Percentiles rank a stretch among this genome's conserved stretches.
Evolutionary conservation across 2,329 filamentous ascomycete genomes (phyloP).

Genomic region (Aspergillus caelatus): DNA sequence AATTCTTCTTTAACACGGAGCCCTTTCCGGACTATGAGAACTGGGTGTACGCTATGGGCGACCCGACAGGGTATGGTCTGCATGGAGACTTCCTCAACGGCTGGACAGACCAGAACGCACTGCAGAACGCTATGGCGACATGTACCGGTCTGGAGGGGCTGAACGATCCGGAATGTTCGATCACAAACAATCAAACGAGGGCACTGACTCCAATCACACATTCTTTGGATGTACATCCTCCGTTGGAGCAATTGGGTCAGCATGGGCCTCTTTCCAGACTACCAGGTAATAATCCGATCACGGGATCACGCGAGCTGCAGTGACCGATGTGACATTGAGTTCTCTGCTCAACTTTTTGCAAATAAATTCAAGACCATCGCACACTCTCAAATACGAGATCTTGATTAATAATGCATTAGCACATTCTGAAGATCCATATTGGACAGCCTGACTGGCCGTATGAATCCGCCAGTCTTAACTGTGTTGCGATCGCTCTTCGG

Average conservation of each 20-base stretch:
- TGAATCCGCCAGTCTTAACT: neutral
- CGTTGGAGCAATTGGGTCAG: slow-evolving; percentile 21
- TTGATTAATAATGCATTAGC: neutral
- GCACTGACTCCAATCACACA: slow-evolving; percentile 12
- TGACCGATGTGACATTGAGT: neutral
- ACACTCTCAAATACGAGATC: neutral
- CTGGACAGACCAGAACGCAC: slow-evolving; percentile 45
- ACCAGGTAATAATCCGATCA: slow-evolving; percentile 21
- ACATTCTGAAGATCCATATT: neutral
- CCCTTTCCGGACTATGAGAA: slow-evolving; percentile 50
- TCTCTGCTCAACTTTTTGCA: neutral
- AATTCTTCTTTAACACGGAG: slow-evolving; percentile 59
- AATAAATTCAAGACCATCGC: neutral
- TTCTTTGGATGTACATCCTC: slow-evolving; percentile 12
- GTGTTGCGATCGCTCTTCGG: neutral
- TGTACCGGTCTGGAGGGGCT: slow-evolving; percentile 21
- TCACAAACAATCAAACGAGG: slow-evolving; percentile 18
- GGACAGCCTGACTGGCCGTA: neutral
- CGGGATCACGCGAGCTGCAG: neutral
- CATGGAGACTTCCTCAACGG: slow-evolving; percentile 59
- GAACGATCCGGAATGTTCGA: slow-evolving; percentile 19
- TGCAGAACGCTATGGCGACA: slow-evolving; percentile 41
- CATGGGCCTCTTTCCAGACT: slow-evolving; percentile 15
- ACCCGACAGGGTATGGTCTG: slow-evolving; percentile 55
- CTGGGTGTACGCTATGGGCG: slow-evolving; percentile 53